phyloP scores from a whole-genome alignment of 1,284 basidiomycete genomes.

The Fomitopsis palustris region DNA sequence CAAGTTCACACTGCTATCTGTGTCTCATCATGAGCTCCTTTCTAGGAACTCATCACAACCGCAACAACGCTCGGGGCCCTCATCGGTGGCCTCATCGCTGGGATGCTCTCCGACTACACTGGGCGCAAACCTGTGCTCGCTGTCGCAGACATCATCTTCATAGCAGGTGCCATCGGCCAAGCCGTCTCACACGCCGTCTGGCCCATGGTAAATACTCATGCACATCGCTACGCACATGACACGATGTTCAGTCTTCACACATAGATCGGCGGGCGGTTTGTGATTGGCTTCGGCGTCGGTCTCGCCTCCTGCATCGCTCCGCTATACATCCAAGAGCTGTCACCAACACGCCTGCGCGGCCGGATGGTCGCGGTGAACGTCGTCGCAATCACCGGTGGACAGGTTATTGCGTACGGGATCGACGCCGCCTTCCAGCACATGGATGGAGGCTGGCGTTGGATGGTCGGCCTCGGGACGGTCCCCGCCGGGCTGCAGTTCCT shows the following conservation, averaged over 20 bases:
- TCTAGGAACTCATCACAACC: constrained; percentile 78
- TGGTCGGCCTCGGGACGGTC: constrained; percentile 74
- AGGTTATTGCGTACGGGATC: constrained; percentile 77
- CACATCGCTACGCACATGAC: background rate
- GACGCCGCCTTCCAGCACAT: constrained; percentile 69
- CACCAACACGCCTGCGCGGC: constrained; percentile 72
- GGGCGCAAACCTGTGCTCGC: constrained; percentile 67
- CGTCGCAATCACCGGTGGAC: constrained; percentile 67
- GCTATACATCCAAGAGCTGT: constrained; percentile 82
- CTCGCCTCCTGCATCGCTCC: constrained; percentile 79
- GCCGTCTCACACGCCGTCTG: constrained; percentile 65
- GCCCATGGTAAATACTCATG: constrained; percentile 55
- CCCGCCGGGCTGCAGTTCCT: constrained; percentile 66
- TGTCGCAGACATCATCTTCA: constrained; percentile 73
- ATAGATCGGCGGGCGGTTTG: constrained; percentile 70
- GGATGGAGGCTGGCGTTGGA: constrained; percentile 75
- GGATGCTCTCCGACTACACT: constrained; percentile 70
- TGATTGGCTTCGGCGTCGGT: constrained; percentile 69
- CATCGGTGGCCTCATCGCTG: constrained; percentile 68
- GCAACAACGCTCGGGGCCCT: constrained; percentile 79
- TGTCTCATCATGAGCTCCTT: too few species aligned
- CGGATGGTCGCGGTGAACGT: constrained; percentile 71
- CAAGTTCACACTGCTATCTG: too few species aligned
- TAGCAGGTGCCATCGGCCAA: constrained; percentile 69
- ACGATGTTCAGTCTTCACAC: background rate